Base-by-base conservation (phyloP, 2,329 filamentous ascomycete species). In the Mycosphaerelloides madeirae region DNA sequence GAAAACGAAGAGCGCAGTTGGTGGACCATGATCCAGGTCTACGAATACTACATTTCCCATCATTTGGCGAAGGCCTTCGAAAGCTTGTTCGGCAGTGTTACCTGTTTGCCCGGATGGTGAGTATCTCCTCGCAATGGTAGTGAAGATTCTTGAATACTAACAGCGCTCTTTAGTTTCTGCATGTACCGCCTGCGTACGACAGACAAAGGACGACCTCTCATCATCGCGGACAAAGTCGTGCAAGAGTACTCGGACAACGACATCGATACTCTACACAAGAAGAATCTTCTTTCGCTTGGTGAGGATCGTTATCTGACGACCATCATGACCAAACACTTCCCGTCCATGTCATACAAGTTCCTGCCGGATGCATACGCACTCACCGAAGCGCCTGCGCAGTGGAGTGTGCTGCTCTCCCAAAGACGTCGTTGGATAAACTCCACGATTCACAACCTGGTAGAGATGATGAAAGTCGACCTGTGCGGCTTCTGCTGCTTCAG, bases 401-500 rank as follows among this genome's bases (percentile, higher is more conserved):
- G 90, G 87, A 86, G 83, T 61, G 88, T 98, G 58, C 72, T 98
- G 57, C 76, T 98, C 25, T 98, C 93, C n/a, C 93, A 98, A 66
- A 84, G 93, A 76, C 89, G 93, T 74, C 85, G 93, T 65, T 98
- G 93, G 93, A 98, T 98, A 68, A 98, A 98, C 72, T 97, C 93
- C 1, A 98, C 93, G 8, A 85, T 98, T 50, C 93, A 98, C 76
- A 98, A 98, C 65, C 69, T 98, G 63, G 85, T 84, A 19, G 93
- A 98, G 67, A 74, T 98, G 62, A 84, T 95, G 64, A 84, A 84
- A 59, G 77, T 98, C 36, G 89, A 98, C 61, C 84, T 98, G 68
- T 98, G 93, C 64, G 93, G 93, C 56, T 98, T 98, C 81, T 98
- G 93, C 72, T 95, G 93, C 71, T 98, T 98, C 76, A 93, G 86